These are phyloP conservation scores for Sphaceloma murrayae DNA, from an alignment of 2,329 filamentous ascomycete genomes.

Conservation along the genomic window DNA sequence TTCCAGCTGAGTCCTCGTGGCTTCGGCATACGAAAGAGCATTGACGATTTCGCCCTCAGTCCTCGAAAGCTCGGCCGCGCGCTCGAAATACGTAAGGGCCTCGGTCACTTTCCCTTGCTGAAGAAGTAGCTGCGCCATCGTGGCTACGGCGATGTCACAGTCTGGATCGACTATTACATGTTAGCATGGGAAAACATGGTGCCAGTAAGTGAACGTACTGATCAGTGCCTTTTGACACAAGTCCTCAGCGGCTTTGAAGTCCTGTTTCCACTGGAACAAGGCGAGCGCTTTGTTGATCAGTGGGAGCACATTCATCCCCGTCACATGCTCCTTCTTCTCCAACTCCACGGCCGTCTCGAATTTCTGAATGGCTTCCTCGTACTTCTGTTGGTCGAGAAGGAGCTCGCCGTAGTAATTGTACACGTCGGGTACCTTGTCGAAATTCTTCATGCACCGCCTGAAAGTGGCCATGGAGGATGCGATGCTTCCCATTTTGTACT, in stretches of 20 bases:
- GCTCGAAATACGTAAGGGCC: constrained; percentile 93
- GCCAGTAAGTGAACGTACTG: constrained; percentile 52
- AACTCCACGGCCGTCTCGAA: constrained; percentile 98
- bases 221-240: constrained; percentile 95
- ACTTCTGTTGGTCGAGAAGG: constrained; percentile 92
- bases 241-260: constrained; percentile 89
- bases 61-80: constrained; percentile 83
- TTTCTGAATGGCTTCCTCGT: constrained; percentile 88
- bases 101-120: constrained; percentile 97
- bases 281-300: constrained; percentile 98
- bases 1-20: constrained; percentile 89
- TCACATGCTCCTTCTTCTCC: constrained; percentile 88
- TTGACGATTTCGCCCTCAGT: constrained; percentile 96
- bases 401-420: constrained; percentile 99
- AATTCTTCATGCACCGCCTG: constrained; percentile 95
- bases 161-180: constrained; percentile 73
- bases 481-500: constrained; percentile 99
- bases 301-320: constrained; percentile 94
- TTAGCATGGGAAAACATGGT: constrained; percentile 28
- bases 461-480: constrained; percentile 98
- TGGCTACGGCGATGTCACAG: constrained; percentile 96
- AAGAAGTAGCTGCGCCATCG: constrained; percentile 93
- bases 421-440: constrained; percentile 89
- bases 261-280: constrained; percentile 96
- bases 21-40: constrained; percentile 91